Evolutionary conservation across 2,329 filamentous ascomycete genomes (phyloP), one percentile per base, ranked within the genome.

Genomic region (Ophiostoma piceae): DNA sequence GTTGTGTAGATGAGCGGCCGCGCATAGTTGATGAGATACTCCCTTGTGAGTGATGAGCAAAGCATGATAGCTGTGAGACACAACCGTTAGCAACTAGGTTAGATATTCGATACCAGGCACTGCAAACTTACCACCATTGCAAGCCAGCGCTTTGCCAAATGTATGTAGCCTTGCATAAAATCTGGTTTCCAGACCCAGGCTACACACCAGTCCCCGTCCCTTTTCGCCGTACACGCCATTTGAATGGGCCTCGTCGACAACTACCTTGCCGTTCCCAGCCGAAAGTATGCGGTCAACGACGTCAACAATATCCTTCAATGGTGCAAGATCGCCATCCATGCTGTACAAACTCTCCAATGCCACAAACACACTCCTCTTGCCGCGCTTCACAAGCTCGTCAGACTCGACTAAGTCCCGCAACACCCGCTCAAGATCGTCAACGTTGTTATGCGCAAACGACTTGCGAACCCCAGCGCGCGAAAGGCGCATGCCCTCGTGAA

Each of bases 311-410:
- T 87, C 83, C 12, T 76, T 74, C 12, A 95, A 79, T 0, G 89
- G 89, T 0, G 86, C 86, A 22, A 92, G 79, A 73, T 94, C 90
- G 0, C 92, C 92, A 68, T 94, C 91, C 92, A 95, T 95, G 76
- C 90, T 93, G 77, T 95, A 94, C 0, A 92, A 81, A 0, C 84
- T 86, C 74, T 92, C 90, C 0, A 92, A 82, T 0, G 86, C 87
- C n/a, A 92, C 77, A 73, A 92, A 90, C 2, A 92, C 82, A 72
- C 86, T 88, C 0, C 76, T 76, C 1, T 75, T 71, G 0, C 85
- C 84, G 0, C 16, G 22, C 29, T 41, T 57, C 72, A 68, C 0
- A 71, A 88, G 90, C 74, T 92, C 90, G 14, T 76, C 74, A 72
- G 3, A 29, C 11, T 19, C 57, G 1, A 60, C 12, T 1, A 60